Conservation (phyloP, 805 yeast genomes). For the Candida morakotiae region DNA sequence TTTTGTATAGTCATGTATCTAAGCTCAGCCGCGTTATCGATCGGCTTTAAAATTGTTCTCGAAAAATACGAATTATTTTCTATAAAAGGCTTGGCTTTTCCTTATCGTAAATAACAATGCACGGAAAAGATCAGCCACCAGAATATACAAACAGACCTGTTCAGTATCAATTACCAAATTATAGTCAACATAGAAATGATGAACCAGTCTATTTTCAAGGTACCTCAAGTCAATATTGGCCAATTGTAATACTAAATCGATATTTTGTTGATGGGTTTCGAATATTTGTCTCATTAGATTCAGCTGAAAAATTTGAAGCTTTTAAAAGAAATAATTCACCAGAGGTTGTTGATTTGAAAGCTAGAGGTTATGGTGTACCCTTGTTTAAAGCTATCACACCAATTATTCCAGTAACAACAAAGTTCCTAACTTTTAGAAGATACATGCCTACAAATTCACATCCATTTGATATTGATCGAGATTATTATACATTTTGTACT, state of each 20-base stretch:
- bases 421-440: constrained; percentile 5
- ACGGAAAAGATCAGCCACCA: constrained; percentile 2
- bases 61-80: background rate
- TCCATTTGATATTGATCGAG: constrained; percentile 7
- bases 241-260: constrained; percentile 5
- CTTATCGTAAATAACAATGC: background rate
- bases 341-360: constrained; percentile 4
- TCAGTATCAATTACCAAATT: background rate
- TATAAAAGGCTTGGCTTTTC: background rate
- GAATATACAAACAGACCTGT: background rate
- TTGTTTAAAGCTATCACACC: constrained; percentile 8
- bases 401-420: background rate
- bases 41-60: background rate
- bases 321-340: constrained; percentile 6
- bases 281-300: constrained; percentile 8
- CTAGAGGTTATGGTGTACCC: constrained; percentile 8
- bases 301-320: constrained; percentile 4
- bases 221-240: constrained; percentile 1
- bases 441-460: constrained; percentile 4
- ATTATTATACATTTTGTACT: constrained; percentile 7
- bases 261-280: constrained; percentile 5
- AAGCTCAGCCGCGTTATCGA: constrained; percentile 1
- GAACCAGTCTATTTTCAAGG: constrained; percentile 4
- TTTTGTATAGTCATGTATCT: constrained; percentile 5
- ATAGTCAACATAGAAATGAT: background rate